Conservation (phyloP, 257 asterid genomes). For the Asclepias syriaca region DNA sequence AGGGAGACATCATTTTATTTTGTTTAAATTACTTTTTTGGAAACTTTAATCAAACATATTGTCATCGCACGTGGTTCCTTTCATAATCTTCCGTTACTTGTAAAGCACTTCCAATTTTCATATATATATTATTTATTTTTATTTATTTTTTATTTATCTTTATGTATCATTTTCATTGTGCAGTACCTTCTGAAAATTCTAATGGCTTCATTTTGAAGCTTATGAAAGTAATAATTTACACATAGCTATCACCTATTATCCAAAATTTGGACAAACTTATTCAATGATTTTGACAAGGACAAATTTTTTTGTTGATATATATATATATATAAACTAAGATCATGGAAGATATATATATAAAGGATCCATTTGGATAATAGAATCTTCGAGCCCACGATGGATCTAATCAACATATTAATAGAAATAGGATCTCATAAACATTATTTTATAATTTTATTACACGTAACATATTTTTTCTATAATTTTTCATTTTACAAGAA, state of each 20-base stretch:
- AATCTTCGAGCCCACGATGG: no score
- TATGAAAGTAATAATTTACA: not conserved
- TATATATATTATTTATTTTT: no score
- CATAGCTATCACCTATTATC: not conserved
- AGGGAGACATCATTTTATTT: not conserved
- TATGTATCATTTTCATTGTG: not conserved
- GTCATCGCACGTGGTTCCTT: not conserved
- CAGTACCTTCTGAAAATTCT: not conserved
- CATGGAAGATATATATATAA: no score
- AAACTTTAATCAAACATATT: not conserved
- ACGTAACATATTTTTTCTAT: no score
- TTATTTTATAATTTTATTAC: no score
- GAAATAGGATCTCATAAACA: no score
- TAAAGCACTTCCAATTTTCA: not conserved
- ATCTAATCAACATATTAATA: no score
- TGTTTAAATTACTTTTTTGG: not conserved
- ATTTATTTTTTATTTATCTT: no score
- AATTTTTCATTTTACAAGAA: no score
- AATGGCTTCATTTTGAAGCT: conserved; percentile 5
- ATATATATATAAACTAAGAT: no score
- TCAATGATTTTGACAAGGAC: not conserved
- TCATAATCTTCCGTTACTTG: conserved; percentile 5
- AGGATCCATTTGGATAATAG: no score
- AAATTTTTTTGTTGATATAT: not conserved
- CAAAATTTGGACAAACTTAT: conserved; percentile 3